Base-by-base conservation (phyloP, 2,329 filamentous ascomycete genomes). In the Botrytis deweyae region DNA sequence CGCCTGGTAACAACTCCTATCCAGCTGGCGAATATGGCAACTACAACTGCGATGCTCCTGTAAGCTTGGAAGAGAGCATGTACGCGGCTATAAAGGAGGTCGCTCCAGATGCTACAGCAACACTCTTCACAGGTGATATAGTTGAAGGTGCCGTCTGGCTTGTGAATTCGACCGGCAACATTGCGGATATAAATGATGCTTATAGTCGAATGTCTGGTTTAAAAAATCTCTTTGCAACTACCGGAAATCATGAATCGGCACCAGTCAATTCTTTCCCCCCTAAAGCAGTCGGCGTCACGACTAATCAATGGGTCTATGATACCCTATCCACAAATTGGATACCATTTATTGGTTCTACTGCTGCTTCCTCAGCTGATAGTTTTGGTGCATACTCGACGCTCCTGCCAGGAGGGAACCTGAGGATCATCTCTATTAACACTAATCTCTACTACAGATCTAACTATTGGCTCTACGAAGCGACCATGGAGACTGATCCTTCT, bases 381-480 rank as follows among this genome's bases (percentile, higher is more conserved):
- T 82, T 80, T 73, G 83, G 82, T 58, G 80, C 79, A n/a, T 84
- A 84, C 70, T 82, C 83, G 1, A 78, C 80, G 62, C 76, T 82
- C 33, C 77, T 81, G 8, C 25, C 71, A n/a, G 65, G 71, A 65
- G 44, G 62, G 52, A 81, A 82, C 36, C 79, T 85, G 10, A 80
- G 81, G 29, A 80, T 85, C 62, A 84, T 85, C 72, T 84, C 83
- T 8, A 79, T 84, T 74, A 84, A 85, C 78, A 83, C 81, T 62
- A 82, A 83, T 72, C 80, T 84, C 73, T 84, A 83, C 76, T 84
- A 84, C 76, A 82, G 78, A 33, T 78, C 81, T 70, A 85, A 85
- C 76, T 84, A 83, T 76, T 83, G 81, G 78, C 74, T 82, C 59
- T 85, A 83, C 74, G 78, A 81, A 44, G 76, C 79, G 5, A 80